These are phyloP conservation scores for Aspergillus steynii DNA, from an alignment of 495 filamentous ascomycete genomes.

Conservation along the genomic window DNA sequence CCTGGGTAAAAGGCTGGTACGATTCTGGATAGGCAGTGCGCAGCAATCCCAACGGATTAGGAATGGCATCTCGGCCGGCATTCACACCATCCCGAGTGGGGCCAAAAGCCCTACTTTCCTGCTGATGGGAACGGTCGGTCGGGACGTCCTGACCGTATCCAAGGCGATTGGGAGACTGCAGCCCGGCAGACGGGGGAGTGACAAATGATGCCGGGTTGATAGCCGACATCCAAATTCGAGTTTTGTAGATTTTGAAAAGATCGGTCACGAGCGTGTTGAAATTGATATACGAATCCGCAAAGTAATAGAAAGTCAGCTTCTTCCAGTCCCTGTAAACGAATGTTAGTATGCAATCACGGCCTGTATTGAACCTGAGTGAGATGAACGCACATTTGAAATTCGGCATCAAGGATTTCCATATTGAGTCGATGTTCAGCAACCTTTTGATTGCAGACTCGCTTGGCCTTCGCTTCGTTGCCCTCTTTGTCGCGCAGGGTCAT, in stretches of 20 bases:
- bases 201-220: slow-evolving; percentile 98
- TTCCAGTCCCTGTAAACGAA: slow-evolving; percentile 81
- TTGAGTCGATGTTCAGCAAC: slow-evolving; percentile 90
- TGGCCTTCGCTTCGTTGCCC: slow-evolving; percentile 95
- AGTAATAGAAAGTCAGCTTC: slow-evolving; percentile 98
- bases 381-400: slow-evolving; percentile 89
- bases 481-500: slow-evolving; percentile 88
- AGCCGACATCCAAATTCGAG: slow-evolving; percentile 98
- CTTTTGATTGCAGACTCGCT: slow-evolving; percentile 93
- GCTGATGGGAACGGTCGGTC: slow-evolving; percentile 37
- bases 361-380: neutral
- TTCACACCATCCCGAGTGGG: slow-evolving; percentile 32
- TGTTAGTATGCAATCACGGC: slow-evolving; percentile 1
- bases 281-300: slow-evolving; percentile 96
- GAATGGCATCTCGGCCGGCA: slow-evolving; percentile 29
- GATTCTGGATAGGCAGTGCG: slow-evolving; percentile 39
- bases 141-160: slow-evolving; percentile 36
- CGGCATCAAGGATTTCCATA: slow-evolving; percentile 99
- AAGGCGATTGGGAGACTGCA: slow-evolving; percentile 51
- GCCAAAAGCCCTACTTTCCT: slow-evolving; percentile 33
- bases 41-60: slow-evolving; percentile 34
- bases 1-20: slow-evolving; percentile 38
- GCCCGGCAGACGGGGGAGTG: slow-evolving; percentile 67
- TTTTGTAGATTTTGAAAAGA: slow-evolving; percentile 98
- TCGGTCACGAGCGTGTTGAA: slow-evolving; percentile 97